A percentile compares a stretch with the other conserved stretches of the same genome.
phyloP scores from a whole-genome alignment of 139 green algal species.

The Pycnococcus provasolii region DNA sequence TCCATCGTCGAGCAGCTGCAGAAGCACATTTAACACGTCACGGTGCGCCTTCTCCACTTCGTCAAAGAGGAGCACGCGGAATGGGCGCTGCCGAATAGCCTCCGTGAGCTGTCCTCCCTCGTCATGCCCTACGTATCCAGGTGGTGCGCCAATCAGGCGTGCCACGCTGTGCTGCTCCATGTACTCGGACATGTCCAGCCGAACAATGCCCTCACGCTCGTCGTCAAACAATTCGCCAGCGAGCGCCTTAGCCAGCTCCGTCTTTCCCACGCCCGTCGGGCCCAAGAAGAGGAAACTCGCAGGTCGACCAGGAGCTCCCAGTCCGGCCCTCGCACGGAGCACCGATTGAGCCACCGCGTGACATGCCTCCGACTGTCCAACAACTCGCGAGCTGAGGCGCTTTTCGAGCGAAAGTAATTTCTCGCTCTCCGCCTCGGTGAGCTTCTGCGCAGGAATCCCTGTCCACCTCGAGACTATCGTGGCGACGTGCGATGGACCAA shows the following conservation, averaged over 20 bases:
- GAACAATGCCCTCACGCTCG: constrained; percentile 47
- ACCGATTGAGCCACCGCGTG: constrained; percentile 45
- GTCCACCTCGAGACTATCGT: constrained; percentile 46
- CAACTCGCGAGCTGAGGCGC: constrained; percentile 43
- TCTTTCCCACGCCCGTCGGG: constrained; percentile 74
- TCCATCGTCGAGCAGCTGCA: constrained; percentile 76
- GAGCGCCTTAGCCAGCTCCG: constrained; percentile 71
- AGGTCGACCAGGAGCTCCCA: constrained; percentile 34
- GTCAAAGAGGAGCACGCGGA: constrained; percentile 64
- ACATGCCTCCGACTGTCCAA: constrained; percentile 52
- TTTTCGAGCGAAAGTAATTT: constrained; percentile 39
- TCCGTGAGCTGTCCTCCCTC: constrained; percentile 74
- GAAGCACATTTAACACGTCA: constrained; percentile 75
- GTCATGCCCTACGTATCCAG: constrained; percentile 50
- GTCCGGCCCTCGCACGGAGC: constrained; percentile 49
- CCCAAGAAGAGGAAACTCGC: constrained; percentile 76
- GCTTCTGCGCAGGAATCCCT: constrained; percentile 42
- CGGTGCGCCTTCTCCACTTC: constrained; percentile 67
- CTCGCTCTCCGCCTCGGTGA: constrained; percentile 52
- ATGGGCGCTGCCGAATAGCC: constrained; percentile 44
- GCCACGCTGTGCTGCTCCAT: constrained; percentile 63
- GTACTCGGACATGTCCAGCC: constrained; percentile 59
- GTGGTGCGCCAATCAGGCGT: constrained; percentile 64
- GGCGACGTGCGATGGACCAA: constrained; percentile 32
- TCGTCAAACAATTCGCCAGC: constrained; percentile 75